These are phyloP conservation scores for Geotrichum ghanense DNA, from an alignment of 805 yeast species.

Conservation along the genomic window DNA sequence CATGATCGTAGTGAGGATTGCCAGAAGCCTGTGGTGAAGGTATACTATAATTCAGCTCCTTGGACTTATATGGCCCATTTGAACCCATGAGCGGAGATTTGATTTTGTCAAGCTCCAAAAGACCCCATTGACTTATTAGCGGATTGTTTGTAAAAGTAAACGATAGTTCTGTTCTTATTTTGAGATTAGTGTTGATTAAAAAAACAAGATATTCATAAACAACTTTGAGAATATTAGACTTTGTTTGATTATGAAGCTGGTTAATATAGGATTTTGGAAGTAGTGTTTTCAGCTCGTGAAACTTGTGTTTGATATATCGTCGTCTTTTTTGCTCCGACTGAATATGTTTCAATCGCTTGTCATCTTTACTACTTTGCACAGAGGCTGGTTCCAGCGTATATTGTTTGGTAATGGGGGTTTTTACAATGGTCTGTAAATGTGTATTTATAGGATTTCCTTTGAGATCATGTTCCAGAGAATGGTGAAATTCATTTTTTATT, in stretches of 20 bases:
- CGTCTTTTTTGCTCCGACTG: constrained; percentile 30
- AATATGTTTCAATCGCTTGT: constrained; percentile 29
- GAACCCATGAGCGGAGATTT: background rate
- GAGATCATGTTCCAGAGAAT: too few species aligned
- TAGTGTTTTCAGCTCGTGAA: constrained; percentile 26
- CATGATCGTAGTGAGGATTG: background rate
- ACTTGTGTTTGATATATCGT: constrained; percentile 27
- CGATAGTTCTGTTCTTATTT: constrained; percentile 15
- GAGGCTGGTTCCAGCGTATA: too few species aligned
- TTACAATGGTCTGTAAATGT: too few species aligned
- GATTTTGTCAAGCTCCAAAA: background rate
- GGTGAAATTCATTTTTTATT: too few species aligned
- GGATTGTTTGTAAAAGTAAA: background rate
- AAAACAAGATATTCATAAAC: constrained; percentile 18
- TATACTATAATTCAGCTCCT: constrained; percentile 1
- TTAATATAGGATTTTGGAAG: constrained; percentile 23
- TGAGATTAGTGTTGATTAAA: constrained; percentile 18
- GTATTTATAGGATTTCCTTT: too few species aligned
- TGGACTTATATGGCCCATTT: constrained; percentile 3
- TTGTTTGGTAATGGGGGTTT: too few species aligned
- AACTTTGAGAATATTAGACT: constrained; percentile 18
- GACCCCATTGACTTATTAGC: background rate
- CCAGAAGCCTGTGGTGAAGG: background rate
- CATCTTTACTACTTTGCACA: constrained; percentile 20
- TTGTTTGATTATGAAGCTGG: constrained; percentile 13